Evolutionary conservation across 176 grass and related monocot genomes (phyloP), one percentile per base, ranked within the genome.

Genomic region (Tuctoria greenei): DNA sequence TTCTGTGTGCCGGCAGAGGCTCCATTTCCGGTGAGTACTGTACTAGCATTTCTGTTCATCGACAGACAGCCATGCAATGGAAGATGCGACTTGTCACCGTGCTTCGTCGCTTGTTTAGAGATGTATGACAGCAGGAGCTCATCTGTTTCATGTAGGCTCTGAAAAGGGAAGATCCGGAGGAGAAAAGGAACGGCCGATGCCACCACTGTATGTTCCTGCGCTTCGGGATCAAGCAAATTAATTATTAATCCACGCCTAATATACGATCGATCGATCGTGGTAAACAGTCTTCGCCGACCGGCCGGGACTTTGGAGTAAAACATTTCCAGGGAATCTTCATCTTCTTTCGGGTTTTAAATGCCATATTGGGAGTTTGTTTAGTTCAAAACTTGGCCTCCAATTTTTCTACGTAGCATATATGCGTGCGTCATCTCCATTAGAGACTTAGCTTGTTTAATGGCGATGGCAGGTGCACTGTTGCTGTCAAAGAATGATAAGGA

Each of bases 141-240:
- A 3, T 16, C 16, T 4, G 1, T 16, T 51, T 51, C 47, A 51
- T 51, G 47, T 51, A 51, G 61, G 31, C 28, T 63, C 60, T 7
- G 2, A 10, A 20, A 44, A 5, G 24, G 25, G 24, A 26, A 50
- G 44, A 82, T 50, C 72, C 49, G 37, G n/a, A n/a, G n/a, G n/a
- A n/a, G n/a, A n/a, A n/a, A n/a, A n/a, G n/a, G n/a, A n/a, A n/a
- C n/a, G n/a, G n/a, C n/a, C n/a, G n/a, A n/a, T n/a, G n/a, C n/a
- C n/a, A n/a, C n/a, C n/a, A n/a, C 44, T 13, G 47, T 71, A 73
- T 31, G 20, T 88, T 88, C 45, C 86, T 73, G 74, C 54, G 24
- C 86, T 87, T 87, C 1, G 20, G 20, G 85, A 79, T 72, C 80
- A 87, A 87, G 85, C 85, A 87, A 82, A 68, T 82, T n/a, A n/a